phyloP scores from a whole-genome alignment of 2,329 filamentous ascomycete genomes.

The Paraphoma chrysanthemicola region DNA sequence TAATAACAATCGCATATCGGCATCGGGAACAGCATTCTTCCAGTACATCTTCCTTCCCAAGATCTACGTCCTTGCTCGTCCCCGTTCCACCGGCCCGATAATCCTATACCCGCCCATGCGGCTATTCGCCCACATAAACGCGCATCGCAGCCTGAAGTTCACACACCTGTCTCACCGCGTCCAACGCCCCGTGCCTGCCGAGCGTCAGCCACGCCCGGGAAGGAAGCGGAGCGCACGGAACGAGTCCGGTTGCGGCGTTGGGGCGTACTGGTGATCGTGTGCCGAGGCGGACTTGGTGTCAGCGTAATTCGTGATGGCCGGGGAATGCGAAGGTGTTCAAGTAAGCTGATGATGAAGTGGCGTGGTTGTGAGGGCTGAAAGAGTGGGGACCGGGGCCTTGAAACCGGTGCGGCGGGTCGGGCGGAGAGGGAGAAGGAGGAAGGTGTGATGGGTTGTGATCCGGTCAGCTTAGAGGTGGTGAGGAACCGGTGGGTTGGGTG shows the following conservation, averaged over 20 bases:
- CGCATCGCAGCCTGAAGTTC: not conserved
- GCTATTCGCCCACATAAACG: not conserved
- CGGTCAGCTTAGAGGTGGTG: not conserved
- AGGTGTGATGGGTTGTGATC: not conserved
- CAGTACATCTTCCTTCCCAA: not conserved
- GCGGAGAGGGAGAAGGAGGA: not conserved
- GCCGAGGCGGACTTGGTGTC: not conserved
- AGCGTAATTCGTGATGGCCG: not conserved
- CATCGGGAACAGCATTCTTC: too few relatives aligned
- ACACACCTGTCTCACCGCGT: conserved; percentile 33
- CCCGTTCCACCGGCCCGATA: not conserved
- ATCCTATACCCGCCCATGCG: not conserved
- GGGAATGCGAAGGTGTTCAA: not conserved
- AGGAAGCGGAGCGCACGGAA: conserved; percentile 1
- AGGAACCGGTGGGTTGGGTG: not conserved
- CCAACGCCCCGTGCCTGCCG: conserved; percentile 45
- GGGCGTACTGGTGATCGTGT: not conserved
- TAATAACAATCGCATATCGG: too few relatives aligned
- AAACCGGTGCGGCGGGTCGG: not conserved
- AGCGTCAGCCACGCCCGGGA: not conserved
- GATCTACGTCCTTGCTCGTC: not conserved
- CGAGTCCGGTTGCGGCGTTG: not conserved
- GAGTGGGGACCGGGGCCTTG: not conserved
- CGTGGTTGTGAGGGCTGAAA: not conserved
- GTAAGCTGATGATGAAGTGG: not conserved